These are phyloP conservation scores for Russula vinacea DNA, from an alignment of 768 basidiomycete species.

Conservation along the genomic window DNA sequence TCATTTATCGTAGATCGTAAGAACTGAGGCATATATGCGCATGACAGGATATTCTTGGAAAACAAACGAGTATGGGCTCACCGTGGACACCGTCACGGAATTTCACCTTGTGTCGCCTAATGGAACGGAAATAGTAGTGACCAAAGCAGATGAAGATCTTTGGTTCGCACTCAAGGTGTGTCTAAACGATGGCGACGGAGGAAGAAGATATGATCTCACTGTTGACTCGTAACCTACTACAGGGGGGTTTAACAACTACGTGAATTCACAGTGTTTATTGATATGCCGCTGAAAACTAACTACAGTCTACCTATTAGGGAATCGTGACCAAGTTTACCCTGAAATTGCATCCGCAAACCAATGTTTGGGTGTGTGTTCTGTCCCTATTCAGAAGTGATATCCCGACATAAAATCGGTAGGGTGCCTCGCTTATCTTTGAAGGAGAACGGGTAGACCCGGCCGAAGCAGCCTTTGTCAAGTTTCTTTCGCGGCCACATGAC, in stretches of 20 bases:
- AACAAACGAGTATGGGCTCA: conserved; percentile 29
- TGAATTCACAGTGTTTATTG: not conserved
- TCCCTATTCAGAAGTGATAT: not conserved
- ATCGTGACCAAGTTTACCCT: conserved; percentile 25
- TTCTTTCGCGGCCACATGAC: conserved; percentile 5
- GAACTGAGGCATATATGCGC: not conserved
- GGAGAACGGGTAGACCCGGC: not conserved
- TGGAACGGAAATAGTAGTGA: conserved; percentile 26
- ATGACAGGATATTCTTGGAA: conserved; percentile 23
- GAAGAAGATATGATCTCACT: not conserved
- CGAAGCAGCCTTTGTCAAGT: not conserved
- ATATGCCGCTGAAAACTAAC: not conserved
- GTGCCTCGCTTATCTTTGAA: conserved; percentile 6
- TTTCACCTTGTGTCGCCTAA: conserved; percentile 30
- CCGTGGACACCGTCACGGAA: conserved; percentile 26
- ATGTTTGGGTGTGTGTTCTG: conserved; percentile 19
- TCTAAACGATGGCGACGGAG: not conserved
- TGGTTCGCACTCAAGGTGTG: conserved; percentile 24
- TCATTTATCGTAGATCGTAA: not conserved
- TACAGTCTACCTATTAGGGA: not conserved
- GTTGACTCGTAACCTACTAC: not conserved
- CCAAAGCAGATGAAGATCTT: conserved; percentile 24
- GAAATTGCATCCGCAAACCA: conserved; percentile 12
- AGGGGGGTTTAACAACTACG: conserved; percentile 27
- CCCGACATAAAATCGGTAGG: not conserved